Percentiles rank a stretch among this genome's conserved stretches.
Conservation (phyloP, 306 rosid genomes). For the Vachellia collinsii region DNA sequence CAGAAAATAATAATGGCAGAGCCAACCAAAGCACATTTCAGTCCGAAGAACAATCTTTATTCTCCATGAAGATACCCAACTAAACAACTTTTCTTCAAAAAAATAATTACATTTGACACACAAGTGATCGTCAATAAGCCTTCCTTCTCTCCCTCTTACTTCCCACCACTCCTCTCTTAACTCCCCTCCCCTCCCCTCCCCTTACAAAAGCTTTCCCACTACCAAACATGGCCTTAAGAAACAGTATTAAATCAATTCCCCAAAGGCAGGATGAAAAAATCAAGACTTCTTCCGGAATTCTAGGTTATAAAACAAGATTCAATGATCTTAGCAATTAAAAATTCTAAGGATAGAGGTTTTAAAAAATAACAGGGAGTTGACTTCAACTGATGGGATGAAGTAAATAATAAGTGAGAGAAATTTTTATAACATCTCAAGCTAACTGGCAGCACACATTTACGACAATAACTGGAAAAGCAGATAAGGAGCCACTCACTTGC, state of each 20-base stretch:
- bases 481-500: constrained; percentile 20
- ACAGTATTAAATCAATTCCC: background rate
- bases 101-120: constrained; percentile 8
- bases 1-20: constrained; percentile 7
- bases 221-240: background rate
- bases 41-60: background rate
- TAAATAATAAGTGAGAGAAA: background rate
- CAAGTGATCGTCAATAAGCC: background rate
- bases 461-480: background rate
- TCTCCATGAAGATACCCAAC: background rate
- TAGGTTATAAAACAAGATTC: background rate
- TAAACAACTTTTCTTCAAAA: background rate
- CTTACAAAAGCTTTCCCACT: background rate
- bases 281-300: background rate
- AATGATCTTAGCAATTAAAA: background rate
- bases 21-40: constrained; percentile 8
- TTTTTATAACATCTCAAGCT: background rate
- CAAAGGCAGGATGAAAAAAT: background rate
- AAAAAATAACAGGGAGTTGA: background rate
- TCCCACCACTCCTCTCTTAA: background rate
- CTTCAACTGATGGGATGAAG: background rate
- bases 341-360: background rate
- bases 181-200: background rate
- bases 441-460: background rate
- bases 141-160: background rate